A percentile compares a stretch with the other conserved stretches of the same genome.
Evolutionary conservation across 2,329 filamentous ascomycete genomes (phyloP).

Genomic region (Colletotrichum graminicola): DNA sequence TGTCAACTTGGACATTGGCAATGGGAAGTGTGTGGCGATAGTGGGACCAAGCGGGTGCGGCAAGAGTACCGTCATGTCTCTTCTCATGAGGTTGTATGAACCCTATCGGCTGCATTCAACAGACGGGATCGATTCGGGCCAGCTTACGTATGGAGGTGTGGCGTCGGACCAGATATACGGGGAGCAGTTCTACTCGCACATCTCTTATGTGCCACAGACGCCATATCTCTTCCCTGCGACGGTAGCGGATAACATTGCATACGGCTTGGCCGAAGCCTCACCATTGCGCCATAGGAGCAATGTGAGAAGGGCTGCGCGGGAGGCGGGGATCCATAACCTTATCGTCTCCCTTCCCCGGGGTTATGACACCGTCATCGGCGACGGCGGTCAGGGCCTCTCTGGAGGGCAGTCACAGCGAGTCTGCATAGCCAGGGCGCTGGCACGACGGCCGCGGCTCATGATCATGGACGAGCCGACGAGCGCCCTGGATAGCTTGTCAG

Average conservation of each 20-base stretch:
- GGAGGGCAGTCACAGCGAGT: conserved; percentile 88
- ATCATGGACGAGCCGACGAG: conserved; percentile 91
- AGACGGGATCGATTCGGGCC: neutral
- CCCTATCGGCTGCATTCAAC: conserved; percentile 46
- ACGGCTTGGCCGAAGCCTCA: conserved; percentile 74
- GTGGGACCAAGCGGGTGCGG: conserved; percentile 90
- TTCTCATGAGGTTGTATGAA: conserved; percentile 79
- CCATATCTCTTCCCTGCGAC: conserved; percentile 81
- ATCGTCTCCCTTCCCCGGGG: conserved; percentile 74
- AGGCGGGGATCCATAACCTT: conserved; percentile 81
- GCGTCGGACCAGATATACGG: neutral
- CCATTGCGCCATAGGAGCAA: conserved; percentile 59
- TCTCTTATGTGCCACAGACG: conserved; percentile 77
- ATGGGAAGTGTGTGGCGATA: conserved; percentile 77
- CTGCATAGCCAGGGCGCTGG: conserved; percentile 83
- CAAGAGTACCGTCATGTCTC: conserved; percentile 84
- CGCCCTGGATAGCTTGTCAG: conserved; percentile 78
- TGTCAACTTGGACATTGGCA: conserved; percentile 66
- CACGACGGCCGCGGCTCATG: conserved; percentile 77
- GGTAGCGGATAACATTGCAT: conserved; percentile 84
- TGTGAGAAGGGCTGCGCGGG: conserved; percentile 65
- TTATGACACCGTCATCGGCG: conserved; percentile 77
- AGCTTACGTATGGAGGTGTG: neutral
- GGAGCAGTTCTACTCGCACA: conserved; percentile 64
- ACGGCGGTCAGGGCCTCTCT: conserved; percentile 79